A percentile compares a stretch with the other conserved stretches of the same genome.
Evolutionary conservation across 2,329 filamentous ascomycete genomes (phyloP).

Genomic region (Chaetomiaceae sp.): DNA sequence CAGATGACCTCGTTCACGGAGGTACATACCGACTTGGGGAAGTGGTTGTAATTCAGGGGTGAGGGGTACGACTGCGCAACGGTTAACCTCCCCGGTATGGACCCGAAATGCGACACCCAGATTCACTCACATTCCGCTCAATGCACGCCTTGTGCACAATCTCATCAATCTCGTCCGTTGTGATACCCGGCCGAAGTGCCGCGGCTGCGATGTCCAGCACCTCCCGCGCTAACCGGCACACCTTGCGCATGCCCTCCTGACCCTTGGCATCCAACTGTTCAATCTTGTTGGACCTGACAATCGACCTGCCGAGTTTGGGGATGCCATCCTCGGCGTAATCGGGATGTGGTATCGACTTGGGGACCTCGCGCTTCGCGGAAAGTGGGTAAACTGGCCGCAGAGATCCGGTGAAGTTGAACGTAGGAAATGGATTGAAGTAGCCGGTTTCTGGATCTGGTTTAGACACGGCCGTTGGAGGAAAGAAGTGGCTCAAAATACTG

Average conservation of each 20-base stretch:
- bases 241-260: conserved; percentile 87
- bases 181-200: conserved; percentile 82
- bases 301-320: conserved; percentile 54
- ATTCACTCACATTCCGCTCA: conserved; percentile 71
- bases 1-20: conserved; percentile 97
- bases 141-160: conserved; percentile 92
- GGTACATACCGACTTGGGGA: conserved; percentile 97
- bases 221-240: conserved; percentile 81
- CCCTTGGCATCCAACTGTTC: conserved; percentile 74
- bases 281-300: conserved; percentile 66
- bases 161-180: conserved; percentile 92
- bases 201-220: conserved; percentile 87
- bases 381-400: conserved; percentile 85
- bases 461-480: conserved; percentile 79
- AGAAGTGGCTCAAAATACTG: conserved; percentile 68
- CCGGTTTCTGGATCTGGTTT: conserved; percentile 88
- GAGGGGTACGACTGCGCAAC: conserved; percentile 27
- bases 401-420: conserved; percentile 74
- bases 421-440: conserved; percentile 87
- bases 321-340: conserved; percentile 87
- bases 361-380: conserved; percentile 66
- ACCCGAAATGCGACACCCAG: neutral
- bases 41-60: conserved; percentile 40
- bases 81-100: conserved; percentile 4
- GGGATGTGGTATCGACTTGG: conserved; percentile 74